phyloP scores from a whole-genome alignment of 306 rosid species.

The Lathyrus sativus region DNA sequence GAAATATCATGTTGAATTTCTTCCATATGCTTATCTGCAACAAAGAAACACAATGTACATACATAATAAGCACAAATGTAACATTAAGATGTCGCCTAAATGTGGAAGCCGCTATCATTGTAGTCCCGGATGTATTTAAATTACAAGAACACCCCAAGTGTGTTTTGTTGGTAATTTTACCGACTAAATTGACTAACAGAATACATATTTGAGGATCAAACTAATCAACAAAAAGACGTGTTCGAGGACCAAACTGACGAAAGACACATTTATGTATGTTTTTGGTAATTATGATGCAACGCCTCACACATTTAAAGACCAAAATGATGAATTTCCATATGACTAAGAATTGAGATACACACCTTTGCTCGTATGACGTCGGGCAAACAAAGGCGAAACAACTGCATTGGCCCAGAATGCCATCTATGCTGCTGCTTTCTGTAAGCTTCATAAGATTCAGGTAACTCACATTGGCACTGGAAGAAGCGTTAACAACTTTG shows the following conservation, averaged over 20 bases:
- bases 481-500: conserved; percentile 34
- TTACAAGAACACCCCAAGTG: neutral
- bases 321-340: neutral
- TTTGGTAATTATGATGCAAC: neutral
- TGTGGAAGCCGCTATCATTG: neutral
- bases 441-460: conserved; percentile 95
- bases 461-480: conserved; percentile 96
- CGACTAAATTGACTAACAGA: neutral
- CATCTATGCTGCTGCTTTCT: conserved; percentile 94
- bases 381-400: conserved; percentile 94
- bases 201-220: neutral
- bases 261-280: neutral
- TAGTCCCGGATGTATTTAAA: neutral
- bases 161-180: neutral
- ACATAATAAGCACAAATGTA: conserved; percentile 37
- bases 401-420: conserved; percentile 99
- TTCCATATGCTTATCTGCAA: conserved; percentile 89
- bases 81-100: conserved; percentile 36
- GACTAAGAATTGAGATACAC: conserved; percentile 1
- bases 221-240: neutral
- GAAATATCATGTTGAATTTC: conserved; percentile 94
- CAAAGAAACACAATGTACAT: conserved; percentile 22
- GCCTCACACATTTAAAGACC: neutral
- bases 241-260: neutral
- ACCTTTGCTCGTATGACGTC: conserved; percentile 75